Evolutionary conservation across 2,329 filamentous ascomycete genomes (phyloP).

Genomic region (Xylaria sp.): DNA sequence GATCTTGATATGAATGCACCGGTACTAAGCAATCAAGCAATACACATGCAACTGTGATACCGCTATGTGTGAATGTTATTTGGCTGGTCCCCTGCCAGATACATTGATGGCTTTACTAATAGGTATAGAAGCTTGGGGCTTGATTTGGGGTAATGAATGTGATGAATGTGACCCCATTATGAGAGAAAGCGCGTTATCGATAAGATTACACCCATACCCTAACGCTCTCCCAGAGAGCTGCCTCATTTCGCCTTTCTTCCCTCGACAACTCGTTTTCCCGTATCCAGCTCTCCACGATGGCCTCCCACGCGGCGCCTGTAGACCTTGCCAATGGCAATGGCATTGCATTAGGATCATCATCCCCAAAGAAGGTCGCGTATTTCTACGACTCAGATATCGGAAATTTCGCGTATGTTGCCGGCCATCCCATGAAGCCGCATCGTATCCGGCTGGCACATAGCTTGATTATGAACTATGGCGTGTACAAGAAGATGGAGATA

Average conservation of each 20-base stretch:
- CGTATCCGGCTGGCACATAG: constrained; percentile 94
- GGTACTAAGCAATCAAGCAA: no score
- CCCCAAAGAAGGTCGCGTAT: constrained; percentile 88
- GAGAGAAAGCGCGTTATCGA: constrained; percentile 15
- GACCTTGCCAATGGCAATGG: constrained; percentile 65
- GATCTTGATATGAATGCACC: no score
- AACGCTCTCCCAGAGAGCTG: constrained; percentile 11
- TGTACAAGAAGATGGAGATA: constrained; percentile 96
- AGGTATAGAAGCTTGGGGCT: background rate
- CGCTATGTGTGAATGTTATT: no score
- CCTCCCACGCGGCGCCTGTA: constrained; percentile 59
- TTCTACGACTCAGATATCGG: constrained; percentile 99
- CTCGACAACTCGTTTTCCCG: constrained; percentile 6
- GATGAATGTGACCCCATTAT: background rate
- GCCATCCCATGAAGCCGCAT: constrained; percentile 99
- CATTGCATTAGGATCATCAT: constrained; percentile 57
- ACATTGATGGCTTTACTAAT: background rate
- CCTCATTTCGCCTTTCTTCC: constrained; percentile 31
- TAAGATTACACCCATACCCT: constrained; percentile 3
- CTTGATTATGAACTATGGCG: constrained; percentile 93
- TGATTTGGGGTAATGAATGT: background rate
- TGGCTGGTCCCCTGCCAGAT: no score
- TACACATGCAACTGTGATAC: no score
- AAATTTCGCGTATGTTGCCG: constrained; percentile 96
- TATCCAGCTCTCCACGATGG: constrained; percentile 53